These are phyloP conservation scores for Chrysoporthe cubensis DNA, from an alignment of 2,329 filamentous ascomycete species.

Conservation along the genomic window DNA sequence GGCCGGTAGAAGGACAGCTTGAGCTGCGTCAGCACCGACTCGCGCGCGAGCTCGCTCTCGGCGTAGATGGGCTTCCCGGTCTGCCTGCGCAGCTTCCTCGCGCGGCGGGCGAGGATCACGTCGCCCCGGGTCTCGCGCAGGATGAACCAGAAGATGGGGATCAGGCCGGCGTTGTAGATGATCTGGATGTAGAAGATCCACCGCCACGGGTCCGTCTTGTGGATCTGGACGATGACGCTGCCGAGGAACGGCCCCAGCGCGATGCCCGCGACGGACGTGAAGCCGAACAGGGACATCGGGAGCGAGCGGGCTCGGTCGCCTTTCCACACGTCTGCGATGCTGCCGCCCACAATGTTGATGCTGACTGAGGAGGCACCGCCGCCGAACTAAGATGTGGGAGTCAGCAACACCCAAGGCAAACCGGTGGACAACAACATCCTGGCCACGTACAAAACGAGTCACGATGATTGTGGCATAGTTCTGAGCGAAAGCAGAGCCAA, in stretches of 20 bases:
- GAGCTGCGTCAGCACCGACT: slow-evolving; percentile 34
- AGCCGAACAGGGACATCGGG: slow-evolving; percentile 25
- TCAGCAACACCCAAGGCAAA: not conserved
- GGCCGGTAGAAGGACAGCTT: slow-evolving; percentile 39
- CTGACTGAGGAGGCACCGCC: slow-evolving; percentile 24
- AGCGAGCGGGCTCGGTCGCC: slow-evolving; percentile 25
- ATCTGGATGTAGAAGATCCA: slow-evolving; percentile 71
- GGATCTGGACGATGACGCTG: slow-evolving; percentile 23
- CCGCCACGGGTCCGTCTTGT: slow-evolving; percentile 19
- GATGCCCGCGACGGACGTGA: slow-evolving; percentile 26
- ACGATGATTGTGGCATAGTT: slow-evolving; percentile 23
- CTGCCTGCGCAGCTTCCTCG: slow-evolving; percentile 56
- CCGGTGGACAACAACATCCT: fast-evolving
- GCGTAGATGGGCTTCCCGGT: slow-evolving; percentile 22
- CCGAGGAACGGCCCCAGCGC: slow-evolving; percentile 24
- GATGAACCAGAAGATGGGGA: slow-evolving; percentile 56
- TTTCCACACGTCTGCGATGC: slow-evolving; percentile 27
- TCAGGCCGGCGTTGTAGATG: slow-evolving; percentile 42
- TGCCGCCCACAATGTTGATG: slow-evolving; percentile 26
- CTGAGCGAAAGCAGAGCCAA: slow-evolving; percentile 25
- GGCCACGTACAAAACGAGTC: slow-evolving; percentile 22
- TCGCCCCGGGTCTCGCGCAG: slow-evolving; percentile 72
- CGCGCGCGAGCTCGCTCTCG: slow-evolving; percentile 25
- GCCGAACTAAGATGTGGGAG: slow-evolving; percentile 13
- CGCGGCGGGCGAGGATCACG: slow-evolving; percentile 66